A percentile compares a stretch with the other conserved stretches of the same genome.
Conservation (phyloP, 371 early-diverging fungal species). For the Rhizopus arrhizus region DNA sequence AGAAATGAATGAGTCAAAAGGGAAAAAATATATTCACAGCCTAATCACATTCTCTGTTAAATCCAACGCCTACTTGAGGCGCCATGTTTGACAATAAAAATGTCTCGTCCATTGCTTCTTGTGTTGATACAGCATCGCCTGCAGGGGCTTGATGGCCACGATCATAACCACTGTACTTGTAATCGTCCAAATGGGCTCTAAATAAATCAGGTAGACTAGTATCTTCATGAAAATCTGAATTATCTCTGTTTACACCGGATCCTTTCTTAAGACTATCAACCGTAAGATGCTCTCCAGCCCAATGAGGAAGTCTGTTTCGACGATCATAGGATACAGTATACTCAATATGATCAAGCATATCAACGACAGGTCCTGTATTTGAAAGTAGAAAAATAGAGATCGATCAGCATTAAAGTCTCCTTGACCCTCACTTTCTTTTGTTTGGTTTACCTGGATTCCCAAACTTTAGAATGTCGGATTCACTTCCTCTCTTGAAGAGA, state of each 20-base stretch:
- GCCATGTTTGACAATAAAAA: conserved; percentile 76
- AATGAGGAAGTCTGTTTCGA: conserved; percentile 74
- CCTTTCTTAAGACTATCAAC: conserved; percentile 54
- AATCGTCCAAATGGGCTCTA: conserved; percentile 66
- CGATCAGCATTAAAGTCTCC: no score
- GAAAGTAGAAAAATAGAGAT: no score
- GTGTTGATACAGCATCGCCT: conserved; percentile 66
- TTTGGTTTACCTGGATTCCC: conserved; percentile 45
- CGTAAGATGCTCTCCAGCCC: conserved; percentile 83
- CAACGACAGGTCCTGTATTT: conserved; percentile 49
- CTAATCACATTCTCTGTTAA: conserved; percentile 71
- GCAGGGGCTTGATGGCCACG: conserved; percentile 85
- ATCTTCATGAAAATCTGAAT: conserved; percentile 71
- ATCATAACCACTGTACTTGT: conserved; percentile 74
- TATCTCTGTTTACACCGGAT: conserved; percentile 55
- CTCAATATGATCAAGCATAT: conserved; percentile 50
- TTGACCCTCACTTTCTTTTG: no score
- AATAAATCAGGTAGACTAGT: conserved; percentile 58
- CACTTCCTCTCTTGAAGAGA: not conserved
- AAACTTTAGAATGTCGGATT: conserved; percentile 32
- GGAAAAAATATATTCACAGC: not conserved
- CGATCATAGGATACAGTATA: conserved; percentile 70
- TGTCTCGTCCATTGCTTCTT: conserved; percentile 72
- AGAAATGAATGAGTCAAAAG: not conserved
- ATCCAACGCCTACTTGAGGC: conserved; percentile 81